phyloP scores from a whole-genome alignment of 345 rosid species.

The Orychophragmus violaceus region DNA sequence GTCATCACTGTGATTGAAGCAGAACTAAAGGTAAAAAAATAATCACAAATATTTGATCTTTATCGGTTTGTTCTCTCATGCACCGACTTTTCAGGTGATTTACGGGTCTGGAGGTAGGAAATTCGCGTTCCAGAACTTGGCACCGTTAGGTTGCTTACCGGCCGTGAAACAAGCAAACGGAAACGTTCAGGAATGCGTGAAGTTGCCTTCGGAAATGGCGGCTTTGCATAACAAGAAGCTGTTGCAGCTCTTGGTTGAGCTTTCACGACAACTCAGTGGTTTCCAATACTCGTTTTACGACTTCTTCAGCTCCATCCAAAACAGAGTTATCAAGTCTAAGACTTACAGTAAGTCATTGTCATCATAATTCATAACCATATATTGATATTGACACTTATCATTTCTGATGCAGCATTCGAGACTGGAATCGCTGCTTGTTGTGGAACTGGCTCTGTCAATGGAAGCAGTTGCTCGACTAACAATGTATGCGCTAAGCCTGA shows the following conservation, averaged over 20 bases:
- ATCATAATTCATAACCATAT: background rate
- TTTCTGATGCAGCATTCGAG: conserved; percentile 25
- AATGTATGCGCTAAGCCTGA: conserved; percentile 23
- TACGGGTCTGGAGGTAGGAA: conserved; percentile 26
- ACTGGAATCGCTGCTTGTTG: conserved; percentile 33
- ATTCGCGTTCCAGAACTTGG: conserved; percentile 31
- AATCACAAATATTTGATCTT: background rate
- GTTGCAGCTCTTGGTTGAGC: conserved; percentile 14
- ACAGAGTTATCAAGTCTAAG: conserved; percentile 21
- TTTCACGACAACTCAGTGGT: conserved; percentile 13
- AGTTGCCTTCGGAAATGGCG: conserved; percentile 27
- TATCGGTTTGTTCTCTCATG: background rate
- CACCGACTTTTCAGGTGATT: conserved; percentile 13
- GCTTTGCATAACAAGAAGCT: conserved; percentile 31
- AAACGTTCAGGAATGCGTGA: conserved; percentile 18
- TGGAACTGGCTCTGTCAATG: conserved; percentile 31
- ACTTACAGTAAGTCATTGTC: conserved; percentile 24
- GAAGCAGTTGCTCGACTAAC: conserved; percentile 3
- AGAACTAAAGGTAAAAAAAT: conserved; percentile 7
- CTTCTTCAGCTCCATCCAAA: conserved; percentile 23
- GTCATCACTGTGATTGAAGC: conserved; percentile 14
- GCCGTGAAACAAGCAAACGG: conserved; percentile 19
- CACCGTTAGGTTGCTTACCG: conserved; percentile 36
- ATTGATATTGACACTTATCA: background rate
- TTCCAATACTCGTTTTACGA: conserved; percentile 29